Conservation (phyloP, 1,284 basidiomycete species). For the Trichosporon sp. region DNA sequence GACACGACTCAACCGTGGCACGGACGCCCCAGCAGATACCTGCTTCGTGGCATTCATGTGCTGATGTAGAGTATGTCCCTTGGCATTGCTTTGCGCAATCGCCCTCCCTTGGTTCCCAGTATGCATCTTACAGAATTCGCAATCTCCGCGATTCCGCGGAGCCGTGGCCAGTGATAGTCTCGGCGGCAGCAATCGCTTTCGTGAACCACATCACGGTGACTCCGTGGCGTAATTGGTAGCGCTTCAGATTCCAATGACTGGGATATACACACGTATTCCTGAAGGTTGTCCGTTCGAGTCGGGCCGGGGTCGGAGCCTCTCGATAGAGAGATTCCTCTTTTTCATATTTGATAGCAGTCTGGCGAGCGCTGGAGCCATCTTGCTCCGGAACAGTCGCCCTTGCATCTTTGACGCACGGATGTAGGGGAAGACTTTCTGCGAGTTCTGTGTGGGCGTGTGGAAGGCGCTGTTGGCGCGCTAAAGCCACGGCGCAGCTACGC, state of each 20-base stretch:
- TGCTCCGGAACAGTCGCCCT: too few species aligned
- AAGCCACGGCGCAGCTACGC: too few species aligned
- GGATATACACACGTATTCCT: constrained; percentile 19
- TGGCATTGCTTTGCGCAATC: too few species aligned
- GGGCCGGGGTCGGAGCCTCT: constrained; percentile 20
- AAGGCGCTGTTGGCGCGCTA: too few species aligned
- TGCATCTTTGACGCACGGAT: too few species aligned
- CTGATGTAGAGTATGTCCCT: too few species aligned
- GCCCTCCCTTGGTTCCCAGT: neutral
- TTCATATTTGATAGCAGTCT: neutral
- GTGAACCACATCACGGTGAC: constrained; percentile 4
- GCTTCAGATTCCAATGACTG: constrained; percentile 20
- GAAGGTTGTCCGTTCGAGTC: constrained; percentile 20
- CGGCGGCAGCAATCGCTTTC: neutral
- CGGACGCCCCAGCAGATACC: too few species aligned
- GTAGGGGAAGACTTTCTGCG: too few species aligned
- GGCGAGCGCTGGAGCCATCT: too few species aligned
- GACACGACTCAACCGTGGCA: too few species aligned
- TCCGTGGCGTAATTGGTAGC: constrained; percentile 20
- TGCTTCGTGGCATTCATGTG: too few species aligned
- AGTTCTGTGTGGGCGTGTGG: too few species aligned
- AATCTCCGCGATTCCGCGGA: neutral
- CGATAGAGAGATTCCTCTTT: constrained; percentile 21
- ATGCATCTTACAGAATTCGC: constrained; percentile 5
- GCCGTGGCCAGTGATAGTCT: neutral